phyloP scores from a whole-genome alignment of 345 rosid genomes.

The Syzygium jambos region DNA sequence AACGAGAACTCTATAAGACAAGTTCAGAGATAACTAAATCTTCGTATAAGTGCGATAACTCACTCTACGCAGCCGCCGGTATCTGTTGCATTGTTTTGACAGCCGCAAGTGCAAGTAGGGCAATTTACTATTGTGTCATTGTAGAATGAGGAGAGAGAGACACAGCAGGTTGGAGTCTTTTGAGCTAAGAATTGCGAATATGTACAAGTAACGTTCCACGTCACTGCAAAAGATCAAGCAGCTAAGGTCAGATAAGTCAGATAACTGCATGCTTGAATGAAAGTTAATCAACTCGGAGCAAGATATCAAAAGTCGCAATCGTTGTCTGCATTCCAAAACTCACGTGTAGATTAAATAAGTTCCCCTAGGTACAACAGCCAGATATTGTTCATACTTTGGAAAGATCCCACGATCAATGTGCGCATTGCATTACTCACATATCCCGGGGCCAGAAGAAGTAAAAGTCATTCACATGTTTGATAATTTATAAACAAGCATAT shows the following conservation, averaged over 20 bases:
- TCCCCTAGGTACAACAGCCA: not conserved
- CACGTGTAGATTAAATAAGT: not conserved
- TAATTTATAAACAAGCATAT: not conserved
- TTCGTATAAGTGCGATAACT: not conserved
- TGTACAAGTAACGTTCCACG: slow-evolving; percentile 47
- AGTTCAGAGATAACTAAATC: not conserved
- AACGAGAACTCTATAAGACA: not conserved
- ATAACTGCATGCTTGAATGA: not conserved
- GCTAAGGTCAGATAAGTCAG: not conserved
- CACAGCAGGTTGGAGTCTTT: slow-evolving; percentile 39
- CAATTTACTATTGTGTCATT: slow-evolving; percentile 33
- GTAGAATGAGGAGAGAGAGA: slow-evolving; percentile 47
- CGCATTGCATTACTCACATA: not conserved
- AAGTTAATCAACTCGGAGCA: not conserved
- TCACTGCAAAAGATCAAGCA: slow-evolving; percentile 24
- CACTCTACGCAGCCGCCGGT: slow-evolving; percentile 22
- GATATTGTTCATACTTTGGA: not conserved
- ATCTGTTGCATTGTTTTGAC: slow-evolving; percentile 16
- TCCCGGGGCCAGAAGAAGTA: not conserved
- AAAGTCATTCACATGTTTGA: not conserved
- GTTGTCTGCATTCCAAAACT: not conserved
- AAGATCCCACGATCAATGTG: not conserved
- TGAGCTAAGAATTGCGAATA: slow-evolving; percentile 37
- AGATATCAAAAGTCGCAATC: not conserved
- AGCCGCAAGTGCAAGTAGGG: slow-evolving; percentile 36